Evolutionary conservation across 345 rosid species (phyloP).

Genomic region (Eucalyptus shirleyi): DNA sequence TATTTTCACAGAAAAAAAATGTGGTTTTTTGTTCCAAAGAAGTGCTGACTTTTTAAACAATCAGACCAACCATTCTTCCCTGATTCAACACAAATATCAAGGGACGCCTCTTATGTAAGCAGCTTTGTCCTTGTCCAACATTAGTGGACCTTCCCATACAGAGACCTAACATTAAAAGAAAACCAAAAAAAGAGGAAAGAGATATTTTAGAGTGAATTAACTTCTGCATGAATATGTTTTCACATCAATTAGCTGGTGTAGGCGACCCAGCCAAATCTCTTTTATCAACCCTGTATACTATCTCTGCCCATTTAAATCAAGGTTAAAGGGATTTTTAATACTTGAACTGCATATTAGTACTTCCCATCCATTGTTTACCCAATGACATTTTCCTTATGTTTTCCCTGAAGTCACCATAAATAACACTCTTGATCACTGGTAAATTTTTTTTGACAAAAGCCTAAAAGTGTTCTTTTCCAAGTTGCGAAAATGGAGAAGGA

Average conservation of each 20-base stretch:
- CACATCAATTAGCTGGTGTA: not conserved
- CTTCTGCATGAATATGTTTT: not conserved
- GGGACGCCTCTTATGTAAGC: not conserved
- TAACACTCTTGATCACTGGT: not conserved
- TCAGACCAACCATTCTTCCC: not conserved
- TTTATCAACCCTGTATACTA: not conserved
- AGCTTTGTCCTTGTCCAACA: not conserved
- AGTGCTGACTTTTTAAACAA: not conserved
- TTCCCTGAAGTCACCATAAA: not conserved
- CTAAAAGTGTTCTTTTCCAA: not conserved
- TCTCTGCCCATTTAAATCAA: not conserved
- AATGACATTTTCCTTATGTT: not conserved
- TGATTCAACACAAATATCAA: not conserved
- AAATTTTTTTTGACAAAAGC: not conserved
- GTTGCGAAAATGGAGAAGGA: not conserved
- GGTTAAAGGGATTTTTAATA: not conserved
- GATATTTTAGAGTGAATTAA: not conserved
- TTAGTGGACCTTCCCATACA: not conserved
- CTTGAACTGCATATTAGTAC: not conserved
- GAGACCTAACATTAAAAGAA: not conserved
- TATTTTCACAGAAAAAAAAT: not conserved
- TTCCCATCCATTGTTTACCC: not conserved
- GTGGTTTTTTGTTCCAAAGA: not conserved
- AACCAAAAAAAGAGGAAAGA: not conserved
- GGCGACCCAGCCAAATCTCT: not conserved